phyloP scores from a whole-genome alignment of 1,139 yeast genomes.

The Citeromyces hawaiiensis region DNA sequence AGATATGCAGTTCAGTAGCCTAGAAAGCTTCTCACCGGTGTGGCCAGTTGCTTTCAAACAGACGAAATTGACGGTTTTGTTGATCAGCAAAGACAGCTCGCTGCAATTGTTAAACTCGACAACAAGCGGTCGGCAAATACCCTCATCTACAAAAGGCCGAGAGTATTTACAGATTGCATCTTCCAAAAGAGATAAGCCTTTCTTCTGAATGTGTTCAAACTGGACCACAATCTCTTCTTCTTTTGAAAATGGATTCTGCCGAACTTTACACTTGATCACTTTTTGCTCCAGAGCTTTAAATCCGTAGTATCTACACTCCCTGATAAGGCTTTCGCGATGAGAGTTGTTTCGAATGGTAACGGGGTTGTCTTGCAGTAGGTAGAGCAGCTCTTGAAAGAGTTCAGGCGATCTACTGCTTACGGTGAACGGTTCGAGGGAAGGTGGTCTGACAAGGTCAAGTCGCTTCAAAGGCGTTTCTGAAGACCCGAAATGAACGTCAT shows the following conservation, averaged over 20 bases:
- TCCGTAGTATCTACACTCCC: slow-evolving; percentile 69
- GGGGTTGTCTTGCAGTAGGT: slow-evolving; percentile 39
- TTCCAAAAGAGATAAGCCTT: slow-evolving; percentile 20
- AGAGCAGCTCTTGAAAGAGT: slow-evolving; percentile 48
- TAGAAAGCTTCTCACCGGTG: neutral
- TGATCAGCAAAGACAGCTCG: neutral
- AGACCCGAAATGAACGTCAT: slow-evolving; percentile 24
- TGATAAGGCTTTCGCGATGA: slow-evolving; percentile 41
- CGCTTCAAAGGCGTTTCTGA: neutral
- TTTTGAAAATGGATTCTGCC: slow-evolving; percentile 34
- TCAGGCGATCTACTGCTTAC: slow-evolving; percentile 39
- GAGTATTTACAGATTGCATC: neutral
- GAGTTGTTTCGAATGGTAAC: slow-evolving; percentile 31
- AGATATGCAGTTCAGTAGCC: neutral
- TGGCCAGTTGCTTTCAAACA: neutral
- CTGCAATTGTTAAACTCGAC: neutral
- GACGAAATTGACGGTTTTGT: neutral
- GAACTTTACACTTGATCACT: slow-evolving; percentile 37
- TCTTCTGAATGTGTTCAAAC: slow-evolving; percentile 30
- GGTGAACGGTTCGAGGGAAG: slow-evolving; percentile 51
- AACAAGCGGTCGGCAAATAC: neutral
- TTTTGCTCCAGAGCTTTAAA: slow-evolving; percentile 65
- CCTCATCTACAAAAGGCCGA: neutral
- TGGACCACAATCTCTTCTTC: slow-evolving; percentile 44
- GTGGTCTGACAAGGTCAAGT: slow-evolving; percentile 49